Base-by-base conservation (phyloP, 2,329 filamentous ascomycete species). In the Pseudopithomyces maydicus region DNA sequence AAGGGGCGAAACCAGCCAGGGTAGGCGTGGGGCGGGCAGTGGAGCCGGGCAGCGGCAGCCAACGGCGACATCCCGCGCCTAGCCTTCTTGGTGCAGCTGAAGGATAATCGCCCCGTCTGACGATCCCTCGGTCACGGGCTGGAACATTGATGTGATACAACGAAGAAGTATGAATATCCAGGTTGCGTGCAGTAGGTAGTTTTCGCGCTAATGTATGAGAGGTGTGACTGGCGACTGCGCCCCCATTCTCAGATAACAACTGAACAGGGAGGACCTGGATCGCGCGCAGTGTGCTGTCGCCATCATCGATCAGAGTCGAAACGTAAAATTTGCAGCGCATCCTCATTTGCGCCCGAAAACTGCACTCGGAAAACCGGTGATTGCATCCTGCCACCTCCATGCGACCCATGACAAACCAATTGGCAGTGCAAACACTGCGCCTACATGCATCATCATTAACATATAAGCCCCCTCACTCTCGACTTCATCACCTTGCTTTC, bases 401-500 rank as follows among this genome's bases (percentile, higher is more conserved):
- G 14, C 46, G 4, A 35, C 46, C 46, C 46, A 49, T 20, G 46
- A 33, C 4, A 29, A 19, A 38, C 14, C 33, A 3, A 49, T 33
- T 12, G 46, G 46, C 33, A 39, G 19, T 4, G 12, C 46, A 11
- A 49, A 10, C 10, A 33, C 14, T 14, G 6, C 46, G n/a, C 33
- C 46, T 15, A 35, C 46, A 29, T 39, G 26, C 33, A 42, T 12
- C 26, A 23, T 23, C 26, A 51, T 2, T 14, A 20, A 12, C 14
- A 15, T 15, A 23, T 22, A 29, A 8, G 29, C 10, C 22, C 22
- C n/a, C n/a, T 41, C 35, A 41, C 36, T 26, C 26, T 51, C 23
- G 22, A 20, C 11, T 53, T 38, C 50, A 46, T 39, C 19, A 15
- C 32, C 10, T 53, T 39, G 10, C 41, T 32, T n/a, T 62, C 57